Evolutionary conservation across 2,329 filamentous ascomycete genomes (phyloP).

Genomic region (Botryotinia globosa): DNA sequence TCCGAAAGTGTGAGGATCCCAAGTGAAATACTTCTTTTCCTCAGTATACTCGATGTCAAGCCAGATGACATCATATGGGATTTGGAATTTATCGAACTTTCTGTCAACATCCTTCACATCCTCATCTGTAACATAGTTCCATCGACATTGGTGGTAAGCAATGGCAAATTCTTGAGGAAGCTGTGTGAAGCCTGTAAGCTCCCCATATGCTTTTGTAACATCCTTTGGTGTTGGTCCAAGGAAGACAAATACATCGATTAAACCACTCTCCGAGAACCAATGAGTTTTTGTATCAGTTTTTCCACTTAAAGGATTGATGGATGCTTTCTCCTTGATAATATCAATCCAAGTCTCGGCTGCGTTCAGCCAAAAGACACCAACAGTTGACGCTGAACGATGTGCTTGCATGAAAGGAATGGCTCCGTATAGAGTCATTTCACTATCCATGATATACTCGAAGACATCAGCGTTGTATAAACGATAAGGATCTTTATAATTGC

Average conservation of each 20-base stretch:
- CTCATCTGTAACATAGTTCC: constrained; percentile 97
- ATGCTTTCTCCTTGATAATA: constrained; percentile 74
- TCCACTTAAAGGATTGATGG: constrained; percentile 73
- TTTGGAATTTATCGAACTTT: constrained; percentile 92
- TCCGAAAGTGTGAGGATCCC: constrained; percentile 84
- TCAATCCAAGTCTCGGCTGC: constrained; percentile 97
- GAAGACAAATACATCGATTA: constrained; percentile 92
- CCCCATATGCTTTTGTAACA: constrained; percentile 76
- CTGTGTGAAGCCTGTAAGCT: constrained; percentile 87
- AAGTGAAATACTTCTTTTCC: constrained; percentile 97
- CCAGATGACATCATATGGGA: constrained; percentile 99
- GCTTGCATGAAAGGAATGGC: constrained; percentile 97
- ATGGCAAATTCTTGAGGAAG: constrained; percentile 91
- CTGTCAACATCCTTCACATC: constrained; percentile 95
- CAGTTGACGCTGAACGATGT: constrained; percentile 87
- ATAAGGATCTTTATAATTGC: constrained; percentile 85
- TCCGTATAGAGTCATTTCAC: constrained; percentile 98
- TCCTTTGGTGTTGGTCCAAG: constrained; percentile 83
- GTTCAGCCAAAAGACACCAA: constrained; percentile 97
- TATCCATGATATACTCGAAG: constrained; percentile 96
- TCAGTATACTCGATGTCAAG: constrained; percentile 97
- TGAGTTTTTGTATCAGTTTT: constrained; percentile 83
- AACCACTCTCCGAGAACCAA: constrained; percentile 91
- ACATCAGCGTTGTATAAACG: constrained; percentile 95
- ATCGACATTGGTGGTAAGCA: constrained; percentile 95